A percentile compares a stretch with the other conserved stretches of the same genome.
Conservation (phyloP, 305 asterid species). For the Euphrasia arctica region DNA sequence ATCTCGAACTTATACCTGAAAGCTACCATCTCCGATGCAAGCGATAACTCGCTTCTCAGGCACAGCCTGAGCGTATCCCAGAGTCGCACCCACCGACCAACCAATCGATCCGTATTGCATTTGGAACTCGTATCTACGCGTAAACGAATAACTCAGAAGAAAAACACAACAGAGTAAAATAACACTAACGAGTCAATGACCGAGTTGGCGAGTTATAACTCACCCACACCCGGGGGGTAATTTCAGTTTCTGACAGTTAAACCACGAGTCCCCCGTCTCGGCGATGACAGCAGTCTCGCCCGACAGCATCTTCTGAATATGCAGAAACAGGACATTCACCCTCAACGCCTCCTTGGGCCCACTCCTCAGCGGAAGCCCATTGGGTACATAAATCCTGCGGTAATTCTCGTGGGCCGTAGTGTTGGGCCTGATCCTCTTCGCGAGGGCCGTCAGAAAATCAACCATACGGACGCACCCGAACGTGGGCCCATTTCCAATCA, state of each 20-base stretch:
- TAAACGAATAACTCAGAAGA: neutral
- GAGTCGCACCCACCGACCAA: neutral
- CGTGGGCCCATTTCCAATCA: neutral
- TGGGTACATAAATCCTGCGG: neutral
- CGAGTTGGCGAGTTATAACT: neutral
- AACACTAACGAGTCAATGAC: neutral
- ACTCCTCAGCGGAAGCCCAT: neutral
- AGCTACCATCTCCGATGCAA: conserved; percentile 1
- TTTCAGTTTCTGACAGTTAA: neutral
- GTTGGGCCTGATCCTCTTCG: neutral
- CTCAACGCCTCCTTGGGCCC: neutral
- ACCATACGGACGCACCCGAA: neutral
- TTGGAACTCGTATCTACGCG: neutral
- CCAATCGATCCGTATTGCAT: neutral
- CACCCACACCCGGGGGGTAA: neutral
- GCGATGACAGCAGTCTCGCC: neutral
- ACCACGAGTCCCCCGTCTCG: neutral
- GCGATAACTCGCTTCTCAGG: conserved; percentile 1
- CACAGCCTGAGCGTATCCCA: neutral
- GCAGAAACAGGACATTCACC: conserved; percentile 2
- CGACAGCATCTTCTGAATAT: conserved; percentile 3
- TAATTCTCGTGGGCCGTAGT: neutral
- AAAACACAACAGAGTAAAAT: no score
- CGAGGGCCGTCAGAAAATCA: neutral
- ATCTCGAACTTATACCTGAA: neutral